Conservation (phyloP, 225 moss, liverwort and hornwort species). For the Takakia lepidozioides region DNA sequence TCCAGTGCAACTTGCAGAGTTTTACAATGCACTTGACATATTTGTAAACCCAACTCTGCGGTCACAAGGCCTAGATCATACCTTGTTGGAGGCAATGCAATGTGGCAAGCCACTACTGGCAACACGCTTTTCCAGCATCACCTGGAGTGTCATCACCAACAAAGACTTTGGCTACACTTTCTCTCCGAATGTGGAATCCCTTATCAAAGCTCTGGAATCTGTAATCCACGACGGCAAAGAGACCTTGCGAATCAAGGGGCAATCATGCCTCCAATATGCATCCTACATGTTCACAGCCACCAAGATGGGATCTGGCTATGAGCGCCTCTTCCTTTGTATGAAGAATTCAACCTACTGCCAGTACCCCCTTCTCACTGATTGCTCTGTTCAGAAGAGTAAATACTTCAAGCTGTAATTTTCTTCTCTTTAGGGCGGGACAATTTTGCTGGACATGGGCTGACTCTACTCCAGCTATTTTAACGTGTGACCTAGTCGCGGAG, state of each 20-base stretch:
- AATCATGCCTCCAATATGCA: slow-evolving; percentile 55
- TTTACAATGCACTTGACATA: slow-evolving; percentile 88
- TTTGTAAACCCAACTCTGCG: slow-evolving; percentile 97
- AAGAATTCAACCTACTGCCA: slow-evolving; percentile 49
- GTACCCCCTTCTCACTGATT: slow-evolving; percentile 73
- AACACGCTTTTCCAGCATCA: slow-evolving; percentile 95
- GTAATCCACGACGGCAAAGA: slow-evolving; percentile 60
- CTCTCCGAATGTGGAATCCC: slow-evolving; percentile 74
- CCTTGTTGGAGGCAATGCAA: slow-evolving; percentile 95
- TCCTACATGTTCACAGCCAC: slow-evolving; percentile 76
- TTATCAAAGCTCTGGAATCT: slow-evolving; percentile 36
- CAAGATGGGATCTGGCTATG: slow-evolving; percentile 91
- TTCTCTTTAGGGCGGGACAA: no score
- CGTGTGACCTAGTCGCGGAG: no score
- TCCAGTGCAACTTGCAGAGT: slow-evolving; percentile 68
- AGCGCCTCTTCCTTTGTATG: slow-evolving; percentile 92
- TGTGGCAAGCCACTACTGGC: slow-evolving; percentile 95
- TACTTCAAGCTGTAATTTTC: slow-evolving; percentile 15
- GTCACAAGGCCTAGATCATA: slow-evolving; percentile 91
- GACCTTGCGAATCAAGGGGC: slow-evolving; percentile 48
- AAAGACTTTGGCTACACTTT: slow-evolving; percentile 81
- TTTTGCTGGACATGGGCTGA: no score
- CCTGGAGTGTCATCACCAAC: slow-evolving; percentile 75
- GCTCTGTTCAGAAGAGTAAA: slow-evolving; percentile 12
- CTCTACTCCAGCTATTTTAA: no score